A percentile compares a stretch with the other conserved stretches of the same genome.
These are phyloP conservation scores for Teunomyces stri DNA, from an alignment of 805 yeast species.

Conservation along the genomic window DNA sequence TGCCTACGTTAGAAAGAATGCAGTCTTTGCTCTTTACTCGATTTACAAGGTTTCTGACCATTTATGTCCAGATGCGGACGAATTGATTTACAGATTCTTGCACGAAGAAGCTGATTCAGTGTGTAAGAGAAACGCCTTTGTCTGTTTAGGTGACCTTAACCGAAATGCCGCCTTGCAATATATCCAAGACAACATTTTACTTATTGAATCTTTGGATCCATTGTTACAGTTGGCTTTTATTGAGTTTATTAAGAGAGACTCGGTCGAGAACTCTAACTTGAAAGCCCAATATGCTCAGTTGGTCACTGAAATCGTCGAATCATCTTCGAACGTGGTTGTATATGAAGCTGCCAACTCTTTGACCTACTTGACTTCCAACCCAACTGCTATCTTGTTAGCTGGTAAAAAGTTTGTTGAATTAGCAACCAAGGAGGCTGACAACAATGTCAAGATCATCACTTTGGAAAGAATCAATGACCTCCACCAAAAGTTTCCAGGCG, in stretches of 20 bases:
- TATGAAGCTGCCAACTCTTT: constrained; percentile 91
- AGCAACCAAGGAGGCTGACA: constrained; percentile 91
- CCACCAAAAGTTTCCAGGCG: constrained; percentile 72
- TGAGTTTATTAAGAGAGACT: constrained; percentile 86
- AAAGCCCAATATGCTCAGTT: constrained; percentile 70
- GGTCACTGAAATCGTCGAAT: constrained; percentile 69
- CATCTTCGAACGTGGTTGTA: constrained; percentile 67
- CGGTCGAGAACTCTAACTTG: constrained; percentile 59
- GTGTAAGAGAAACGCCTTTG: constrained; percentile 93
- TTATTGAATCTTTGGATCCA: constrained; percentile 70
- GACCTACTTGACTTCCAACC: constrained; percentile 56
- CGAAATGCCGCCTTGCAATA: constrained; percentile 82
- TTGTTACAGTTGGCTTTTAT: constrained; percentile 84
- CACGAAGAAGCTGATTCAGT: constrained; percentile 86
- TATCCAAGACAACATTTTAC: constrained; percentile 65
- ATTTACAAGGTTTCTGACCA: constrained; percentile 81
- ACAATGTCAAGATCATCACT: constrained; percentile 89
- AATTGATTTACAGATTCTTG: constrained; percentile 69
- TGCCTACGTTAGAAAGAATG: constrained; percentile 96
- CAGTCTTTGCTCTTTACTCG: constrained; percentile 84
- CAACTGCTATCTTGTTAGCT: constrained; percentile 68
- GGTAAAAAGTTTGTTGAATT: constrained; percentile 84
- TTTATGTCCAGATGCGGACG: constrained; percentile 94
- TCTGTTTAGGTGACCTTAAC: constrained; percentile 77
- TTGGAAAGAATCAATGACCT: constrained; percentile 80